phyloP scores from a whole-genome alignment of 225 moss, liverwort and hornwort genomes.

The Marchantia polymorpha region DNA sequence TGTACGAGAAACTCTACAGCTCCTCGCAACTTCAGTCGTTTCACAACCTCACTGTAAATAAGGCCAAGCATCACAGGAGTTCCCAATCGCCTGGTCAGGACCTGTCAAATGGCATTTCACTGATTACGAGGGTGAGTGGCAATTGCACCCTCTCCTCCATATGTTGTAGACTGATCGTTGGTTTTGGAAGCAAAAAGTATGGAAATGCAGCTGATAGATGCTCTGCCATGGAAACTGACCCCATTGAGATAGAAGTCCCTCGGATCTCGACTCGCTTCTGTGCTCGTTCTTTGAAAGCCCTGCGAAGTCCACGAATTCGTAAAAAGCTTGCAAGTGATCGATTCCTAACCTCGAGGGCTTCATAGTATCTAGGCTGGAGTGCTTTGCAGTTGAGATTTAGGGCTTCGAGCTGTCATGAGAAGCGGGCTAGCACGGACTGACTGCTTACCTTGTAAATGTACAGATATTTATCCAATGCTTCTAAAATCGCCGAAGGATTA shows the following conservation, averaged over 20 bases:
- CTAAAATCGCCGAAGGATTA: slow-evolving; percentile 44
- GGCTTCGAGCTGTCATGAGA: neutral
- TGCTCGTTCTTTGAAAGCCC: slow-evolving; percentile 77
- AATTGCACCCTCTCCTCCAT: slow-evolving; percentile 4
- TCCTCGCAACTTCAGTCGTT: slow-evolving; percentile 65
- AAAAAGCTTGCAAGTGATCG: neutral
- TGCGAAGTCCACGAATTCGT: slow-evolving; percentile 16
- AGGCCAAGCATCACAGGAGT: slow-evolving; percentile 93
- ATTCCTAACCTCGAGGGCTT: neutral
- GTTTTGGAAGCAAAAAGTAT: neutral
- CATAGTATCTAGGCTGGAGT: neutral
- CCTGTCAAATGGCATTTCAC: slow-evolving; percentile 46
- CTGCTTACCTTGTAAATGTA: slow-evolving; percentile 71
- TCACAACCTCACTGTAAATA: slow-evolving; percentile 89
- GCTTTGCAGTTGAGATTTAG: neutral
- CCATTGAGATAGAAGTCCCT: slow-evolving; percentile 84
- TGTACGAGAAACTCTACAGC: slow-evolving; percentile 65
- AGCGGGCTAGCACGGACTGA: neutral
- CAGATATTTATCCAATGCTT: slow-evolving; percentile 78
- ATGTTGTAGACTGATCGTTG: neutral
- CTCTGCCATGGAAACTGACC: slow-evolving; percentile 43
- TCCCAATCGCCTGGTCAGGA: slow-evolving; percentile 86
- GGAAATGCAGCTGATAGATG: neutral
- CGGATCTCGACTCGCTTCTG: slow-evolving; percentile 60
- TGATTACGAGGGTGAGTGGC: slow-evolving; percentile 33